Evolutionary conservation across 129 eudicot species (phyloP).

Genomic region (Flaveria trinervia): DNA sequence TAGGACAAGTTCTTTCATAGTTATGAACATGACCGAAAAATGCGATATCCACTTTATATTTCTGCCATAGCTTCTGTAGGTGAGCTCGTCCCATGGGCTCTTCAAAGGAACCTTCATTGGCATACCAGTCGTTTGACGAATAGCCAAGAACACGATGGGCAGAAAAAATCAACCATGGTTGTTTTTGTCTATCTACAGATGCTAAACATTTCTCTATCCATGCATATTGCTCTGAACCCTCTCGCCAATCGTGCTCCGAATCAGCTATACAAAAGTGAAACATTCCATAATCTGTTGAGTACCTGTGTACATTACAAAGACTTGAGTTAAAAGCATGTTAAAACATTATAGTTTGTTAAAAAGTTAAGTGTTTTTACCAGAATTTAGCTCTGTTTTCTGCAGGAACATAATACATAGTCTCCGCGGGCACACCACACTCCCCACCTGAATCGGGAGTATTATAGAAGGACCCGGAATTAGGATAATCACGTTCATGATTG

Average conservation of each 20-base stretch:
- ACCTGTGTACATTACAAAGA: not conserved
- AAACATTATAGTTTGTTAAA: too few species aligned
- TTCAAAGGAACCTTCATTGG: constrained; percentile 61
- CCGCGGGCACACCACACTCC: constrained; percentile 61
- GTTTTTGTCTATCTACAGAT: constrained; percentile 68
- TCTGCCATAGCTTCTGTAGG: constrained; percentile 83
- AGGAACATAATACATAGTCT: constrained; percentile 53
- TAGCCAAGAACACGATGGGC: constrained; percentile 78
- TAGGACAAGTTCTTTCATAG: constrained; percentile 74
- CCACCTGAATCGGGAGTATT: constrained; percentile 62
- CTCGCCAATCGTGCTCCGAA: constrained; percentile 86
- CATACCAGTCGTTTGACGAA: constrained; percentile 57
- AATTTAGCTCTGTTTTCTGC: constrained; percentile 80
- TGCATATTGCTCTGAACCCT: constrained; percentile 73
- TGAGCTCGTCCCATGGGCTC: constrained; percentile 78
- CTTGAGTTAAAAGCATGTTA: not conserved
- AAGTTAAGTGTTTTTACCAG: constrained; percentile 34
- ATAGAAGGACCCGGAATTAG: constrained; percentile 60
- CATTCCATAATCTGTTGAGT: constrained; percentile 72
- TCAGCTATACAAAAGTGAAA: constrained; percentile 81
- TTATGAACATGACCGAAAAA: constrained; percentile 75
- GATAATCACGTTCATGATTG: constrained; percentile 71
- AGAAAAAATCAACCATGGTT: constrained; percentile 80
- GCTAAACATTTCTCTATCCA: constrained; percentile 71
- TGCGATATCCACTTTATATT: constrained; percentile 72